phyloP scores from a whole-genome alignment of 2,329 filamentous ascomycete genomes.

The Epichloe elymi region DNA sequence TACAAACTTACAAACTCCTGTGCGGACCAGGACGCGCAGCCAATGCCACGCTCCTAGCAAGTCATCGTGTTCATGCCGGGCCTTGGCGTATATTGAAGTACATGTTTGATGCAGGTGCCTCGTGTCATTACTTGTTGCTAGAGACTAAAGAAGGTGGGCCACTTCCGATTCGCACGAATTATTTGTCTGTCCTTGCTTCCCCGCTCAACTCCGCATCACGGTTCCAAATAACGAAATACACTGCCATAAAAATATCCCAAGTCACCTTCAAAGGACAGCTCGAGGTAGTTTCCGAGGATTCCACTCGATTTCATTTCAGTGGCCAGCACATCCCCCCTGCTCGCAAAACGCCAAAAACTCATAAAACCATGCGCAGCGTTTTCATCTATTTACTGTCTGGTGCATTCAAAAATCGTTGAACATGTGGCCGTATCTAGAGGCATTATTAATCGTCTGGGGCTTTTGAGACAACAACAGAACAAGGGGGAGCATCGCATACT shows the following conservation, averaged over 20 bases:
- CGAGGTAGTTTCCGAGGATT: neutral
- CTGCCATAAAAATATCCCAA: neutral
- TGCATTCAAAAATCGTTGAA: constrained; percentile 57
- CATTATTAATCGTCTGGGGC: constrained; percentile 4
- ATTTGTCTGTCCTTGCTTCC: neutral
- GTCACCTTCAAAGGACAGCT: neutral
- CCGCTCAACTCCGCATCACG: neutral
- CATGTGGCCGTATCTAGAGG: constrained; percentile 52
- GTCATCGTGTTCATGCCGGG: too few relatives aligned
- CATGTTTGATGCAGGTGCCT: constrained; percentile 5
- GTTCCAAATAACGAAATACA: neutral
- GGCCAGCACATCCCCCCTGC: neutral
- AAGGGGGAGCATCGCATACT: constrained; percentile 43
- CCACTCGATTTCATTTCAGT: neutral
- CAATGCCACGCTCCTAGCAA: too few relatives aligned
- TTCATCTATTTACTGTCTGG: neutral
- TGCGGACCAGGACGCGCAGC: too few relatives aligned
- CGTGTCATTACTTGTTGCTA: neutral
- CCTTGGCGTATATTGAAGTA: neutral
- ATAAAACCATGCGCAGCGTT: neutral
- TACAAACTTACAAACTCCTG: too few relatives aligned
- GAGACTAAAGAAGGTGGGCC: neutral
- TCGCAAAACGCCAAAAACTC: neutral
- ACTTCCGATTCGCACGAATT: neutral
- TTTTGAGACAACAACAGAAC: constrained; percentile 16